Evolutionary conservation across 2,329 filamentous ascomycete species (phyloP), one percentile per base, ranked within the genome.

Genomic region (Alternaria sp.): DNA sequence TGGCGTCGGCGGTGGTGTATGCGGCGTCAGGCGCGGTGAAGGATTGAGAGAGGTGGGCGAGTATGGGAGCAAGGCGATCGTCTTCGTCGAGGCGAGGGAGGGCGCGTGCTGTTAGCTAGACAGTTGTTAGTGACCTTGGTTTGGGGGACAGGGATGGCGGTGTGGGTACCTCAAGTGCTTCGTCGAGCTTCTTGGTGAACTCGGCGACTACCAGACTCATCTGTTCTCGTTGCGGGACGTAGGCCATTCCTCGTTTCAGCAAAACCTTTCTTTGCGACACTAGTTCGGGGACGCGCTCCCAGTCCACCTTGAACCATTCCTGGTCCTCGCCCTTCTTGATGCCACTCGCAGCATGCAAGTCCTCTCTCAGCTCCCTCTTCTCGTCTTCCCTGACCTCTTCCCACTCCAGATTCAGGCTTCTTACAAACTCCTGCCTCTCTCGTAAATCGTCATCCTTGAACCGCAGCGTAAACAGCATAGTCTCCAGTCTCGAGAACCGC

Each of bases 241-340:
- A 99, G 1, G 95, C 95, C 78, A 93, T 95, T 3, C 95, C 95
- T 28, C 81, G 88, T 68, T 86, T 90, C 66, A 98, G 66, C 56
- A 95, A 89, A 4, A 67, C 94, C 93, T 34, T 81, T 88, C 69
- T 85, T 49, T 86, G 81, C 79, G 97, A 94, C 0, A 99, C 89
- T 38, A 99, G 81, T 62, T 98, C 94, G 0, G 94, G 93, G 1
- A 99, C 95, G 34, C 89, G 87, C 75, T 93, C 91, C 93, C 94
- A 99, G 72, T 97, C 93, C 1, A 98, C 93, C 81, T 97, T 98
- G 84, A 96, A 96, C 90, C 93, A 99, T 26, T 83, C 88, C 71
- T 95, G 92, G 42, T 97, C 92, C 16, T 97, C 93, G 6, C 83
- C 79, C 60, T 77, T 82, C 66, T 80, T 82, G 48, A 84, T 70